Percentiles rank a stretch among this genome's conserved stretches.
These are phyloP conservation scores for Massariosphaeria phaeospora DNA, from an alignment of 495 filamentous ascomycete species.

Conservation along the genomic window DNA sequence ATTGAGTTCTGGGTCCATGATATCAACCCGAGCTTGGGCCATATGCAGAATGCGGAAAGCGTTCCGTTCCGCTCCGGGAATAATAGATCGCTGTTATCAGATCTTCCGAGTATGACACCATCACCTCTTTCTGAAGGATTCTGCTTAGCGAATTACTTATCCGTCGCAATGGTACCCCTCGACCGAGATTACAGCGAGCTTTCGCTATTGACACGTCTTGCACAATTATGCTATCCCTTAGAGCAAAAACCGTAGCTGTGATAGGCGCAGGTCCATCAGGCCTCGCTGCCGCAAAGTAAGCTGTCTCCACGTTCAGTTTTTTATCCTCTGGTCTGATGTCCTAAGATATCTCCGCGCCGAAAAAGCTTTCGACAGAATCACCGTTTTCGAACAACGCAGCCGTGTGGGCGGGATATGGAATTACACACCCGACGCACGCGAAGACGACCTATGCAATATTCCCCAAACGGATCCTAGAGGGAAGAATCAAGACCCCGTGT, in stretches of 20 bases:
- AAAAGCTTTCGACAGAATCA: constrained; percentile 61
- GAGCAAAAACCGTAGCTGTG: constrained; percentile 55
- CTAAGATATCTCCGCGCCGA: constrained; percentile 70
- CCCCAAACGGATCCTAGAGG: constrained; percentile 39
- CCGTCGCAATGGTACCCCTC: too few species aligned
- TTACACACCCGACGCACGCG: constrained; percentile 46
- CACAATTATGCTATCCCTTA: too few species aligned
- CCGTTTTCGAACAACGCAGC: constrained; percentile 74
- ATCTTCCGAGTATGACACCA: background rate
- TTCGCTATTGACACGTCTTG: too few species aligned
- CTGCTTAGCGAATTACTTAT: too few species aligned
- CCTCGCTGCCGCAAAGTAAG: constrained; percentile 57
- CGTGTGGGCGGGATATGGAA: constrained; percentile 82
- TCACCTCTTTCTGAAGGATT: too few species aligned
- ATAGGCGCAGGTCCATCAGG: constrained; percentile 70
- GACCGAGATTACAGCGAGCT: too few species aligned
- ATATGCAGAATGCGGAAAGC: background rate
- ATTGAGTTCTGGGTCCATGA: background rate
- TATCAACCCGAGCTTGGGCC: background rate
- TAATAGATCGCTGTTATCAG: background rate
- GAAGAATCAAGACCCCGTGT: constrained; percentile 16
- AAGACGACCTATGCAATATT: constrained; percentile 31
- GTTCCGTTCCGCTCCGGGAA: background rate
- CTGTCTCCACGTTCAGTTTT: background rate
- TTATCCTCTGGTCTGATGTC: background rate